Evolutionary conservation across 371 early-diverging fungal genomes (phyloP).

Genomic region (Mortierella sp.): DNA sequence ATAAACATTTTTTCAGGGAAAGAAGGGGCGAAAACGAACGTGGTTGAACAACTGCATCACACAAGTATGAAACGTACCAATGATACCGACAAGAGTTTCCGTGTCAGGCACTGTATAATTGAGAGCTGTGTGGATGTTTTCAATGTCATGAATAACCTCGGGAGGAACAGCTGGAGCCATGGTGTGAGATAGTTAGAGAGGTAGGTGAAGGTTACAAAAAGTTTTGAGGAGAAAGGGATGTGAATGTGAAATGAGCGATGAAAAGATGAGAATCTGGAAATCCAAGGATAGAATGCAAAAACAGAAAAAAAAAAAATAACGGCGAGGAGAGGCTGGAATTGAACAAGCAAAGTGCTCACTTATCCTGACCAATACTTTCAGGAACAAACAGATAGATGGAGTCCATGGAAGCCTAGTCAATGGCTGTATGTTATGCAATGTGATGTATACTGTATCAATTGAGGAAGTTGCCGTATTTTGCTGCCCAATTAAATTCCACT

Average conservation of each 20-base stretch:
- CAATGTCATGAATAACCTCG: constrained; percentile 35
- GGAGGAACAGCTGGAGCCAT: constrained; percentile 42
- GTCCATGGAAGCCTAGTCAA: not conserved
- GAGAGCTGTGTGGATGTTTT: constrained; percentile 46
- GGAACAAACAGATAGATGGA: not conserved
- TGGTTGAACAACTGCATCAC: not conserved
- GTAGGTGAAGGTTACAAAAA: constrained; percentile 1
- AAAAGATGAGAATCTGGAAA: constrained; percentile 1
- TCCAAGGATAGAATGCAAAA: not conserved
- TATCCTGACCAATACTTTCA: constrained; percentile 3
- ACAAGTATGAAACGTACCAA: constrained; percentile 28
- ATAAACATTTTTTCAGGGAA: not conserved
- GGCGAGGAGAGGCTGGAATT: not conserved
- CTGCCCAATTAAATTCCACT: too few relatives aligned
- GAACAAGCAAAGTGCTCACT: not conserved
- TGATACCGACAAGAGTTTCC: constrained; percentile 45
- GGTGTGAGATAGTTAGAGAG: constrained; percentile 5
- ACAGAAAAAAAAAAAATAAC: not conserved
- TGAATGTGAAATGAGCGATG: not conserved
- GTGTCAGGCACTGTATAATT: constrained; percentile 34
- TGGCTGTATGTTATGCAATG: too few relatives aligned
- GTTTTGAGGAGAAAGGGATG: not conserved
- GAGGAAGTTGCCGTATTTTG: too few relatives aligned
- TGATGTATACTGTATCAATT: too few relatives aligned
- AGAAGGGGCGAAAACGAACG: not conserved